Evolutionary conservation across 2,329 filamentous ascomycete genomes (phyloP).

Genomic region (Onygena corvina): DNA sequence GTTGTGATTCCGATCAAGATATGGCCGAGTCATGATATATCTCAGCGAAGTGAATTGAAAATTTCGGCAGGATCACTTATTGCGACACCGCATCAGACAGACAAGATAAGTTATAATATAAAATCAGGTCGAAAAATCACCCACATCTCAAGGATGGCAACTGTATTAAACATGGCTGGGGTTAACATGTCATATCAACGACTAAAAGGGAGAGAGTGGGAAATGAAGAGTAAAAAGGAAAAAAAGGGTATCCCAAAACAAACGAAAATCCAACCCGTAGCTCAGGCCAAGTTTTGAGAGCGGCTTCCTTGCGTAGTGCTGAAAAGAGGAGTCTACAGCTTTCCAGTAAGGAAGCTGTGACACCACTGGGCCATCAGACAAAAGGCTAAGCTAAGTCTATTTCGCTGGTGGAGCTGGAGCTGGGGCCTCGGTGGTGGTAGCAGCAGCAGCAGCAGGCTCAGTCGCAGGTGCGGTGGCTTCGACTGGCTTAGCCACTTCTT

Average conservation of each 20-base stretch:
- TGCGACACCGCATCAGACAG: not conserved
- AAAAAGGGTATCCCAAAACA: slow-evolving; percentile 3
- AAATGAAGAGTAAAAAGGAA: not conserved
- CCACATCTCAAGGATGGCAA: slow-evolving; percentile 1
- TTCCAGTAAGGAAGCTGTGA: no score
- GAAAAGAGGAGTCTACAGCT: no score
- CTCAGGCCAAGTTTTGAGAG: slow-evolving; percentile 1
- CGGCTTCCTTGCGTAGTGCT: no score
- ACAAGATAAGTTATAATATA: not conserved
- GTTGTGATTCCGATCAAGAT: no score
- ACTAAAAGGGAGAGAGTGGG: not conserved
- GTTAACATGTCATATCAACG: not conserved
- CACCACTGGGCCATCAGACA: no score
- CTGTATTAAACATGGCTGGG: not conserved
- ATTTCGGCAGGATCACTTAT: not conserved
- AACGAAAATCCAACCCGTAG: not conserved
- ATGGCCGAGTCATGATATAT: not conserved
- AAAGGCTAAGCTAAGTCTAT: no score
- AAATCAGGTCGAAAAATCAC: not conserved
- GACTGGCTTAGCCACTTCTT: not conserved
- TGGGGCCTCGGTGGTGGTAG: not conserved
- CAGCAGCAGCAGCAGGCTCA: slow-evolving; percentile 7
- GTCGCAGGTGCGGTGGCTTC: slow-evolving; percentile 7
- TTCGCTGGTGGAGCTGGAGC: no score
- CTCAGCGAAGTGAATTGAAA: not conserved